Evolutionary conservation across 108 stramenopile genomes (phyloP).

Genomic region (Stephanodiscus triporus): DNA sequence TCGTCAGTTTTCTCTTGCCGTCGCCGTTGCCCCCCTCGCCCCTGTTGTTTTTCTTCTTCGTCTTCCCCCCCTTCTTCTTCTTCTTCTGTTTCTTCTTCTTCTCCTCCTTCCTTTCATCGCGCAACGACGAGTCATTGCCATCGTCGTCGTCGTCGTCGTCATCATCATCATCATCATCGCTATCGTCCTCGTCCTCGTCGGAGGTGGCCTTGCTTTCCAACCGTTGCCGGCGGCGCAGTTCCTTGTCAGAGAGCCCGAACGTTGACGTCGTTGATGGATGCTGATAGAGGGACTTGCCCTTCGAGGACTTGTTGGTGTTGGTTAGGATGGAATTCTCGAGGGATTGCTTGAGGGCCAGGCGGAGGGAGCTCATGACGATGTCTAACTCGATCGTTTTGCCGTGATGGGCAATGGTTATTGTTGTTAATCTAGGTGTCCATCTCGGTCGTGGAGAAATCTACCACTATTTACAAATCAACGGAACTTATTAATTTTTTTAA

Average conservation of each 20-base stretch:
- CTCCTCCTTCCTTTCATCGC: not conserved
- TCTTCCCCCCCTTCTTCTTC: not conserved
- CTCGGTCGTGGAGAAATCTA: no score
- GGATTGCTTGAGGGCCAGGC: constrained; percentile 85
- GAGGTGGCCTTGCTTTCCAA: not conserved
- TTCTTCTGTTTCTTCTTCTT: not conserved
- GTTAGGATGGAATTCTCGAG: constrained; percentile 62
- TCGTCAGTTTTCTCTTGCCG: not conserved
- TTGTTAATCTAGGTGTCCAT: no score
- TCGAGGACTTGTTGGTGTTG: not conserved
- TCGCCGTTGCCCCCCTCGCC: no score
- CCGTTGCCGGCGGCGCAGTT: constrained; percentile 2
- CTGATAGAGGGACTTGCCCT: not conserved
- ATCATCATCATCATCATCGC: not conserved
- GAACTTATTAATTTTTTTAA: no score
- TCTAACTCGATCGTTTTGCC: not conserved
- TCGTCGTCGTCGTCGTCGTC: not conserved
- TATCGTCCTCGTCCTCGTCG: constrained; percentile 6
- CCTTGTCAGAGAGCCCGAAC: constrained; percentile 12
- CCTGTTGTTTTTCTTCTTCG: no score
- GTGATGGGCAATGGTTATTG: no score
- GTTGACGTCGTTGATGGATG: not conserved
- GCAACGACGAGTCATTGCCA: not conserved
- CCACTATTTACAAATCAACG: no score
- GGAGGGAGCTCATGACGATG: constrained; percentile 78